Evolutionary conservation across 805 yeast genomes (phyloP).

Genomic region (Maudiozyma barnettii): DNA sequence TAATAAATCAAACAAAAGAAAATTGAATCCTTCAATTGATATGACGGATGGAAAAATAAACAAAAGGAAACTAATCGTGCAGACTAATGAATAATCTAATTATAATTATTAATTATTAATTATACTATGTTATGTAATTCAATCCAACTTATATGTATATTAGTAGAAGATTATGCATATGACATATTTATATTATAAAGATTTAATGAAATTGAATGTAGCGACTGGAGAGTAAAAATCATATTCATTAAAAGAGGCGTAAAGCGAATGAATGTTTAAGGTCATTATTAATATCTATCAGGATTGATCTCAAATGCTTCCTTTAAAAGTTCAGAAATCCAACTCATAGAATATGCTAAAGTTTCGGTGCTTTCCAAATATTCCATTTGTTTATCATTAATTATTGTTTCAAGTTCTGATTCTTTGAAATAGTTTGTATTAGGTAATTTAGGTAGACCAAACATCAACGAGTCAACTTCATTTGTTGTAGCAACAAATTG

Average conservation of each 20-base stretch:
- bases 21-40: neutral
- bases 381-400: constrained; percentile 1
- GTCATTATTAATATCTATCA: neutral
- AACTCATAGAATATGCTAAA: constrained; percentile 12
- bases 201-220: too few species aligned
- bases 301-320: constrained; percentile 1
- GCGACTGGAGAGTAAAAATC: too few species aligned
- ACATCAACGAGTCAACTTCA: constrained; percentile 46
- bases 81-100: too few species aligned
- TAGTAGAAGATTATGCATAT: neutral
- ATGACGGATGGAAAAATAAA: too few species aligned
- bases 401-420: constrained; percentile 4
- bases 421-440: constrained; percentile 37
- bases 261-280: neutral
- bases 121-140: neutral
- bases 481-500: constrained; percentile 45
- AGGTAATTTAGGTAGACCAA: constrained; percentile 70
- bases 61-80: neutral
- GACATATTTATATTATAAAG: neutral
- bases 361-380: constrained; percentile 7
- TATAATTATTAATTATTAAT: neutral
- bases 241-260: too few species aligned
- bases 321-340: constrained; percentile 7
- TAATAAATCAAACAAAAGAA: neutral
- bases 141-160: neutral